Evolutionary conservation across 1,284 basidiomycete species (phyloP).

Genomic region (Ustilago crameri): DNA sequence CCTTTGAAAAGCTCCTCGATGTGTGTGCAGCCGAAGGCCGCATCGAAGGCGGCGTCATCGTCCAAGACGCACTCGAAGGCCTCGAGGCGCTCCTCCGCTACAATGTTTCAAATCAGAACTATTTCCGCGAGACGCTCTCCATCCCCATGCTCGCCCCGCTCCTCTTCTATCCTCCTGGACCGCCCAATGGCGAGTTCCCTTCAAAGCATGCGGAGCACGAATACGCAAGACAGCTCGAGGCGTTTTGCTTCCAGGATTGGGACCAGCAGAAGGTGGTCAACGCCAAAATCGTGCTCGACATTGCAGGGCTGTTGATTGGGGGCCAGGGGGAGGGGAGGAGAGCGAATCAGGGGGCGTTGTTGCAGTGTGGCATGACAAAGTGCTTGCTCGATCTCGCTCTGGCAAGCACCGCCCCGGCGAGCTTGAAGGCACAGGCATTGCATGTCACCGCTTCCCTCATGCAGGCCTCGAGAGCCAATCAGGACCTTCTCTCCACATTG

Average conservation of each 20-base stretch:
- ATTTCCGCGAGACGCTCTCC: slow-evolving; percentile 91
- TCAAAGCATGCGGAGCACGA: slow-evolving; percentile 73
- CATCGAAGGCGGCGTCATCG: slow-evolving; percentile 84
- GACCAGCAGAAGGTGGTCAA: slow-evolving; percentile 87
- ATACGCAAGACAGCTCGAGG: slow-evolving; percentile 74
- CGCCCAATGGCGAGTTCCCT: slow-evolving; percentile 50
- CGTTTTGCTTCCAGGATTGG: slow-evolving; percentile 97
- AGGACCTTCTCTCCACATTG: slow-evolving; percentile 70
- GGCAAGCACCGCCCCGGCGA: slow-evolving; percentile 88
- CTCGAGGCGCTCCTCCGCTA: slow-evolving; percentile 87
- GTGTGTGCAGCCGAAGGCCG: slow-evolving; percentile 89
- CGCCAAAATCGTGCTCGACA: slow-evolving; percentile 79
- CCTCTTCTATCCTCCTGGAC: slow-evolving; percentile 80
- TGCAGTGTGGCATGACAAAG: slow-evolving; percentile 76
- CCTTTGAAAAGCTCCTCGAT: slow-evolving; percentile 93
- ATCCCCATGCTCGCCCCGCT: slow-evolving; percentile 83
- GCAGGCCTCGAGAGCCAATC: slow-evolving; percentile 68
- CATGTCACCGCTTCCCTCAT: slow-evolving; percentile 74
- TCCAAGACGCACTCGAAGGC: slow-evolving; percentile 85
- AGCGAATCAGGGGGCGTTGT: slow-evolving; percentile 73
- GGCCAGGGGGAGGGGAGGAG: slow-evolving; percentile 70
- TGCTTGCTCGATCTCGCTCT: slow-evolving; percentile 87
- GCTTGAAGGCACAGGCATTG: slow-evolving; percentile 78
- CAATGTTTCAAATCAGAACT: slow-evolving; percentile 97
- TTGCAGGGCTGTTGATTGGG: slow-evolving; percentile 75